Evolutionary conservation across 371 early-diverging fungal species (phyloP), one percentile per base, ranked within the genome.

Genomic region (Mortierella polycephala): DNA sequence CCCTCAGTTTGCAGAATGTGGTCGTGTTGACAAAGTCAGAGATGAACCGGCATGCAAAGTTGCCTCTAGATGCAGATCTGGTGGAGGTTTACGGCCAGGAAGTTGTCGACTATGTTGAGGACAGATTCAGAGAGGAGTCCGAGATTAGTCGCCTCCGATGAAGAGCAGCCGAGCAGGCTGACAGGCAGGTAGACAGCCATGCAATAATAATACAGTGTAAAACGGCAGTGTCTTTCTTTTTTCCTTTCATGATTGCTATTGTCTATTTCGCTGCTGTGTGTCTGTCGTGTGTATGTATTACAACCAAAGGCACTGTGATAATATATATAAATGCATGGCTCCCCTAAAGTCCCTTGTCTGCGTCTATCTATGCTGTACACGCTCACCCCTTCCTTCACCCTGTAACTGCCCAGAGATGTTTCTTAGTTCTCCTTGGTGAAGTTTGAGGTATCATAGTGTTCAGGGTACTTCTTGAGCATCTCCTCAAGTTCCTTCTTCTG

Each of bases 401-500:
- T 30, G 1, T 40, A 9, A 30, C 30, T 30, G 30, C 30, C 30
- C 30, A 30, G 30, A 30, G 30, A 30, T 30, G 30, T 30, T 4
- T 30, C 30, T 54, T 70, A 75, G 13, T 67, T 62, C 62, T 75
- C 75, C 59, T 66, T 69, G 59, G 67, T 67, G 52, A 71, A 76
- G 71, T 67, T 60, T 30, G 76, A 76, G 63, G 76, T 76, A 63
- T 76, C 76, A 80, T 96, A 97, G 71, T 96, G 92, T 65, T 94
- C 91, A 13, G 97, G 97, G 73, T 96, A 95, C 85, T 95, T 92
- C 63, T 88, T 83, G 53, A 95, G 87, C 62, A 98, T 70, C 60
- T 85, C 87, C 51, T 88, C 83, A 63, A 98, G 82, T 81, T 96
- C 96, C 50, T 85, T 79, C 81, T 92, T 81, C 79, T 99, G 98